Evolutionary conservation across 1,284 basidiomycete species (phyloP), one percentile per base, ranked within the genome.

Genomic region (Cryptococcus jaspeensis): DNA sequence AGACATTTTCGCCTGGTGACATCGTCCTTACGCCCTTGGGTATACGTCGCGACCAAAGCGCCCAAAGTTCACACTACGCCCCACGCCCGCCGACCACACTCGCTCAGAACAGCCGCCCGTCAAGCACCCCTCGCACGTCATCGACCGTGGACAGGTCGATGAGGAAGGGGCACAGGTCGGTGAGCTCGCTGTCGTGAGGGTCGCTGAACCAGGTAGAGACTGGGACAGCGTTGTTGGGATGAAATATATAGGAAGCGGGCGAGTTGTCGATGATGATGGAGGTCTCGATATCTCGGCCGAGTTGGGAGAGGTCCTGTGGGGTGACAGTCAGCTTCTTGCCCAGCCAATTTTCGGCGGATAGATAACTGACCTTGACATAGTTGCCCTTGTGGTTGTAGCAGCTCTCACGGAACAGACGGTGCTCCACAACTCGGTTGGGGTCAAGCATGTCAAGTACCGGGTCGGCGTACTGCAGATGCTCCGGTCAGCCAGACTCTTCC

Each of bases 141-240:
- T 89, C 88, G 36, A 94, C 92, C 35, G 83, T 80, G 25, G 82
- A 84, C 39, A 99, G 83, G 76, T 99, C 95, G 18, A 88, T 80
- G 63, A 99, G 83, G 84, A 99, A 99, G 38, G 89, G 92, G 65
- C 90, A 89, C 44, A 99, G 81, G 77, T 98, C 95, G 36, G 92
- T 95, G 63, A 98, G 81, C 77, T 98, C 95, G 32, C 94, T 96
- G 77, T 98, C 95, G 71, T 96, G 93, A 11, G 92, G 92, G 78
- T 93, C 90, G 77, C 97, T 98, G 82, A 99, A 99, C 96, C 95
- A 99, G 57, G 92, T 95, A 49, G 94, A 97, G 55, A 99, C 93
- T 9, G 95, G 95, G 6, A 98, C 95, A 42, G 96, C 96, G 72
- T 98, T 99, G 80, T 96, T 96, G 16, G 94, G 93, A 73, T 99